phyloP scores from a whole-genome alignment of 1,284 basidiomycete species.

The Trichosporon faecale region DNA sequence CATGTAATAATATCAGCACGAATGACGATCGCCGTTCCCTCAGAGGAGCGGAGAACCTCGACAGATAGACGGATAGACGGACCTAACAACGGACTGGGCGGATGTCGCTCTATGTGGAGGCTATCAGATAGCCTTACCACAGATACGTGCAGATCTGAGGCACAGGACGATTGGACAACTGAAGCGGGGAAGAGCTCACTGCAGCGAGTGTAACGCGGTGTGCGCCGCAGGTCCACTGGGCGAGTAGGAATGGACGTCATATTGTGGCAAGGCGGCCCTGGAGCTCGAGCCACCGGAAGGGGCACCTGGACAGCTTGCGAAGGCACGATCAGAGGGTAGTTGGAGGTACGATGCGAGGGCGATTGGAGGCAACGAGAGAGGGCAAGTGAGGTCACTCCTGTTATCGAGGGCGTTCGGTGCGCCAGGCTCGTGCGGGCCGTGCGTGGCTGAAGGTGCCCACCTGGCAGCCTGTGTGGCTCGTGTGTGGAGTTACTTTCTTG shows the following conservation, averaged over 20 bases:
- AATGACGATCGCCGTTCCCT: not conserved
- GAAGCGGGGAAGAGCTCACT: not conserved
- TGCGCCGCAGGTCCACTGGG: not conserved
- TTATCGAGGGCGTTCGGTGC: not conserved
- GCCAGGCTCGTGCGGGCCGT: not conserved
- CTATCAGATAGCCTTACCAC: not conserved
- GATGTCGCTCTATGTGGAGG: not conserved
- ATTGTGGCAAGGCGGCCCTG: too few relatives aligned
- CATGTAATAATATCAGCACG: conserved; percentile 15
- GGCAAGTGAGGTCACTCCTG: too few relatives aligned
- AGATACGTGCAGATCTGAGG: not conserved
- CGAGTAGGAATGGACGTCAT: too few relatives aligned
- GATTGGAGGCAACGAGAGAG: too few relatives aligned
- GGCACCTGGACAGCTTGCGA: not conserved
- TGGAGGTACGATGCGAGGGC: too few relatives aligned
- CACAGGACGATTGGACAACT: not conserved
- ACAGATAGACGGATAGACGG: too few relatives aligned
- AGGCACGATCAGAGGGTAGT: too few relatives aligned
- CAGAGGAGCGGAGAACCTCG: too few relatives aligned
- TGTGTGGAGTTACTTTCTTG: too few relatives aligned
- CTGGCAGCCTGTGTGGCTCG: not conserved
- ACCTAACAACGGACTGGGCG: not conserved
- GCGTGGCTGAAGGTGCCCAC: not conserved
- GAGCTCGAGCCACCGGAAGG: not conserved
- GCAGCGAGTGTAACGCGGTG: not conserved